Conservation (phyloP, 1,284 basidiomycete species). For the Stereum hirsutum region DNA sequence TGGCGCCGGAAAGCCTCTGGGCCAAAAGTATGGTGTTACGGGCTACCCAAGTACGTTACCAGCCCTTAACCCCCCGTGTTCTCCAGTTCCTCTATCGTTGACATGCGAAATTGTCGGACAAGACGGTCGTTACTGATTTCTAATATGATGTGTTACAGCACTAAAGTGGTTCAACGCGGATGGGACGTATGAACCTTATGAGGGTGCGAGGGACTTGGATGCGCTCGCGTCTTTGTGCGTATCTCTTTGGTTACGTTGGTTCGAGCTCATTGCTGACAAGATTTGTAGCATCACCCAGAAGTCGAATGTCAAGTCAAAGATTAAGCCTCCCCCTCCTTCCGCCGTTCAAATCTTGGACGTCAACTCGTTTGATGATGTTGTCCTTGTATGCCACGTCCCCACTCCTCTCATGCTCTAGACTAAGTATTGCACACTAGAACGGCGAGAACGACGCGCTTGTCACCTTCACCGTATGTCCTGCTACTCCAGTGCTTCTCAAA, state of each 20-base stretch:
- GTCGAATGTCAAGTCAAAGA: constrained; percentile 75
- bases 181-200: constrained; percentile 60
- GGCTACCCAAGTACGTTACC: constrained; percentile 77
- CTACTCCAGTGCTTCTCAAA: constrained; percentile 6
- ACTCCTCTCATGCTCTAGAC: constrained; percentile 5
- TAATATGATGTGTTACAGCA: constrained; percentile 34
- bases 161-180: constrained; percentile 83
- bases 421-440: constrained; percentile 33
- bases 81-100: background rate
- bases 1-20: constrained; percentile 68
- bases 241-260: background rate
- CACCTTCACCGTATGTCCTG: constrained; percentile 63
- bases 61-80: constrained; percentile 1
- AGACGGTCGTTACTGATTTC: too few species aligned
- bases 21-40: constrained; percentile 66
- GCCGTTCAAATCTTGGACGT: constrained; percentile 62
- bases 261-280: constrained; percentile 3
- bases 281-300: constrained; percentile 58
- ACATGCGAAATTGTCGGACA: background rate
- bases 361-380: constrained; percentile 71
- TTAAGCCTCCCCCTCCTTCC: constrained; percentile 79
- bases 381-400: constrained; percentile 34
- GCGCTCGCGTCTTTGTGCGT: constrained; percentile 68
- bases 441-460: constrained; percentile 80
- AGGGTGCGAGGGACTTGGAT: constrained; percentile 77